Evolutionary conservation across 2,329 filamentous ascomycete genomes (phyloP).

Genomic region (Periconia macrospinosa): DNA sequence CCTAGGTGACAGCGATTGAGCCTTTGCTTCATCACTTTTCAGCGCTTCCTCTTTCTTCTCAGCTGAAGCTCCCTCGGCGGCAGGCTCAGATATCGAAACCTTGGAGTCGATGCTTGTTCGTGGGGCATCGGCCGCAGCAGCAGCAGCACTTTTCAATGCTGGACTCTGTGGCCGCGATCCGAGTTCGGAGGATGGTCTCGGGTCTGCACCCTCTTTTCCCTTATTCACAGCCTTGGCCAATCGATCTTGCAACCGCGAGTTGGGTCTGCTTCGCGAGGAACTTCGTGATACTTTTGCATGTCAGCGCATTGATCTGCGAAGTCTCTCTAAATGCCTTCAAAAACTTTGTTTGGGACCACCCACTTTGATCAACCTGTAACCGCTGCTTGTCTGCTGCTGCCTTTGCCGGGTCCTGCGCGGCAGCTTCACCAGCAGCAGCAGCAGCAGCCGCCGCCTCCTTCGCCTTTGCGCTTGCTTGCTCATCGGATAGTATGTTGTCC

Average conservation of each 20-base stretch:
- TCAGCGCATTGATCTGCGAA: slow-evolving; percentile 17
- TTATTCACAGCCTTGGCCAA: slow-evolving; percentile 84
- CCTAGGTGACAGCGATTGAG: slow-evolving; percentile 17
- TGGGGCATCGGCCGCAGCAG: slow-evolving; percentile 36
- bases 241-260: slow-evolving; percentile 85
- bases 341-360: slow-evolving; percentile 5
- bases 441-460: slow-evolving; percentile 38
- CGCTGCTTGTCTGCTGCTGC: slow-evolving; percentile 29
- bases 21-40: slow-evolving; percentile 6
- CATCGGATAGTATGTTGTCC: slow-evolving; percentile 83
- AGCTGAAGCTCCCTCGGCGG: slow-evolving; percentile 15
- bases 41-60: slow-evolving; percentile 7
- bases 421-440: slow-evolving; percentile 39
- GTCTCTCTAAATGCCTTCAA: not conserved
- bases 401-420: slow-evolving; percentile 25
- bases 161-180: slow-evolving; percentile 59
- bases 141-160: slow-evolving; percentile 39
- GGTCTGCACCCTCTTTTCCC: slow-evolving; percentile 58
- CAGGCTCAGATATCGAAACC: slow-evolving; percentile 28
- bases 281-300: slow-evolving; percentile 58
- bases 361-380: slow-evolving; percentile 36
- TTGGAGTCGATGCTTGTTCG: slow-evolving; percentile 50
- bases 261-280: slow-evolving; percentile 67
- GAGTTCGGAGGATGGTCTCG: slow-evolving; percentile 53
- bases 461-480: slow-evolving; percentile 53